phyloP scores from a whole-genome alignment of 148 eudicot genomes.

The Camellia lanceoleosa region DNA sequence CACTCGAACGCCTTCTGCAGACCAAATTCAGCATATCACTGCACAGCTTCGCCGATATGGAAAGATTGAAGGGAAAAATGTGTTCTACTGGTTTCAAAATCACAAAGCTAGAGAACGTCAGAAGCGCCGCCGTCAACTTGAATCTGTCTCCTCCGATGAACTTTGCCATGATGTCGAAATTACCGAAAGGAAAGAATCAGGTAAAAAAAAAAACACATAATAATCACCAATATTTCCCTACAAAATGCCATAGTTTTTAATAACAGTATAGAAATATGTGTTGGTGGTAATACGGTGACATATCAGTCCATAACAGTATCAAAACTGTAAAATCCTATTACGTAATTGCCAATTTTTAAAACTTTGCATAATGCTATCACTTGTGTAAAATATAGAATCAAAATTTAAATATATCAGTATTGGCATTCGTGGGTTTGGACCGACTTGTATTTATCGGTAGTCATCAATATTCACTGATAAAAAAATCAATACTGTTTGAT shows the following conservation, averaged over 20 bases:
- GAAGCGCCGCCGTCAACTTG: conserved; percentile 72
- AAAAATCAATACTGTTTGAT: too few species aligned
- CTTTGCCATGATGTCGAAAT: conserved; percentile 5
- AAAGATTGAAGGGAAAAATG: conserved; percentile 85
- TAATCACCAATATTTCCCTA: background rate
- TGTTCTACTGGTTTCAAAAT: conserved; percentile 90
- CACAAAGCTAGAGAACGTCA: conserved; percentile 88
- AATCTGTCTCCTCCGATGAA: conserved; percentile 16
- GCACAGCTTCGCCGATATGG: conserved; percentile 56
- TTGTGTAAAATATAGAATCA: too few species aligned
- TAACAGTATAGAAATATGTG: too few species aligned
- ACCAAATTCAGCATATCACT: conserved; percentile 63
- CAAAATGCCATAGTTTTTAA: background rate
- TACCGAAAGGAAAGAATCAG: conserved; percentile 33
- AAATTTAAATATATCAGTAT: too few species aligned
- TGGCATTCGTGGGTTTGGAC: too few species aligned
- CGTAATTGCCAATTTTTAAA: too few species aligned
- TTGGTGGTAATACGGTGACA: too few species aligned
- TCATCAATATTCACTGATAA: too few species aligned
- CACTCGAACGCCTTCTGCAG: conserved; percentile 59
- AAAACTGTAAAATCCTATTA: too few species aligned
- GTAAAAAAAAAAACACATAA: conserved; percentile 10
- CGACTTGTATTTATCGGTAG: too few species aligned
- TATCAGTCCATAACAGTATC: too few species aligned
- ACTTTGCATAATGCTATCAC: too few species aligned